Conservation (phyloP, 371 early-diverging fungal genomes). For the Mortierella sp. region DNA sequence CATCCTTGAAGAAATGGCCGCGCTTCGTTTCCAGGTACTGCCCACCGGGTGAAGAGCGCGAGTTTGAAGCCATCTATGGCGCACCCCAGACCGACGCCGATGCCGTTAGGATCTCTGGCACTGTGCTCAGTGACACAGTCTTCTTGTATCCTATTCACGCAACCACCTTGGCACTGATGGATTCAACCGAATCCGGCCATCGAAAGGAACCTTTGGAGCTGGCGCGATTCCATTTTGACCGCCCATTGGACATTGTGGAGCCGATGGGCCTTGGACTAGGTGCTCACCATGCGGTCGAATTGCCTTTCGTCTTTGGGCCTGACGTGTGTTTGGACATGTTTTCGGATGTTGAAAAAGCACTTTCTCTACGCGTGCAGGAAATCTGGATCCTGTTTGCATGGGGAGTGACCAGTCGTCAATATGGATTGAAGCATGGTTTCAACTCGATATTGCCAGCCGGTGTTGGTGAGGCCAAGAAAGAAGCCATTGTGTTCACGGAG, state of each 20-base stretch:
- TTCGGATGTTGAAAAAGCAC: conserved; percentile 32
- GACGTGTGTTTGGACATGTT: conserved; percentile 22
- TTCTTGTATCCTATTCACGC: conserved; percentile 50
- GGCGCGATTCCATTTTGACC: conserved; percentile 50
- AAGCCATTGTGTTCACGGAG: conserved; percentile 51
- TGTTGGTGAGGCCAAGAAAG: conserved; percentile 33
- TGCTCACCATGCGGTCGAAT: conserved; percentile 46
- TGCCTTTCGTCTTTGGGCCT: conserved; percentile 46
- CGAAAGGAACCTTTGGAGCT: conserved; percentile 13
- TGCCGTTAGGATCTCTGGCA: conserved; percentile 29
- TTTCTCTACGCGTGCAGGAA: conserved; percentile 29
- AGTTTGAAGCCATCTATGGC: conserved; percentile 46
- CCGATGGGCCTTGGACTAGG: conserved; percentile 37
- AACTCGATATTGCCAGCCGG: conserved; percentile 38
- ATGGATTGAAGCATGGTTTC: conserved; percentile 26
- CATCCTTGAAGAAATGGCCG: conserved; percentile 47
- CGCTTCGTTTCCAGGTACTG: conserved; percentile 36
- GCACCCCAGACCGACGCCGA: conserved; percentile 44
- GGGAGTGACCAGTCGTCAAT: conserved; percentile 34
- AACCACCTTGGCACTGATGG: conserved; percentile 22
- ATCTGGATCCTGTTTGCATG: conserved; percentile 50
- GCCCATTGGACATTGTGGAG: conserved; percentile 37
- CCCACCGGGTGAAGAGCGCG: conserved; percentile 44
- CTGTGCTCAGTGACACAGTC: conserved; percentile 37
- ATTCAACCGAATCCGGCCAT: background rate